Conservation (phyloP, 805 yeast species). For the Torulaspora quercuum region DNA sequence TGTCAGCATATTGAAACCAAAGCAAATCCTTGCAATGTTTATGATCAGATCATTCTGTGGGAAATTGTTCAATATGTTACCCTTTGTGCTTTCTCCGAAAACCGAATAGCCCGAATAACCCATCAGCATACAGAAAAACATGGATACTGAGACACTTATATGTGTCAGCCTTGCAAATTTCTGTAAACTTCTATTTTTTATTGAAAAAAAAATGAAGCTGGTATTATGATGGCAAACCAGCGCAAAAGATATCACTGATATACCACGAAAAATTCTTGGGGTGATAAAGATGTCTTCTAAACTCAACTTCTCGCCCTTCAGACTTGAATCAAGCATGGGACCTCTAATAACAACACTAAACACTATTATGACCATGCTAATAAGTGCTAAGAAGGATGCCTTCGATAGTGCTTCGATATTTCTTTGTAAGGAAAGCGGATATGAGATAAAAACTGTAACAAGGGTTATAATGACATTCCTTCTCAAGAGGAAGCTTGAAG, state of each 20-base stretch:
- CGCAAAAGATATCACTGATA: constrained; percentile 92
- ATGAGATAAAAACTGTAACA: constrained; percentile 69
- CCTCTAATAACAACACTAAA: constrained; percentile 70
- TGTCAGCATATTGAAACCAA: constrained; percentile 89
- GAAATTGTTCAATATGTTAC: constrained; percentile 85
- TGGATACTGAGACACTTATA: constrained; percentile 74
- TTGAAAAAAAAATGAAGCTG: constrained; percentile 80
- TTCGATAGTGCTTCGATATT: constrained; percentile 83
- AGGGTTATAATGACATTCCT: constrained; percentile 69
- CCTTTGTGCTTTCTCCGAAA: constrained; percentile 76
- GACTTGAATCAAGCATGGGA: constrained; percentile 49
- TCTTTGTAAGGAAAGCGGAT: constrained; percentile 74
- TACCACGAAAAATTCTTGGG: constrained; percentile 74
- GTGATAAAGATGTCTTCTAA: constrained; percentile 51
- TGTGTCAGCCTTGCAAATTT: constrained; percentile 78
- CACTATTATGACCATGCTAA: constrained; percentile 80
- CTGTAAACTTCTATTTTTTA: constrained; percentile 69
- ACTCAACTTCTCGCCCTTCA: constrained; percentile 47
- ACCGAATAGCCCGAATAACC: constrained; percentile 75
- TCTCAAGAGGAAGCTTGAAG: constrained; percentile 13
- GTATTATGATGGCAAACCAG: constrained; percentile 95
- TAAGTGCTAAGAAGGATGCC: constrained; percentile 79
- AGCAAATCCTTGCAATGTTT: constrained; percentile 84
- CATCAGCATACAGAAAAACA: constrained; percentile 71
- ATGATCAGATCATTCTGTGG: constrained; percentile 68